phyloP scores from a whole-genome alignment of 495 filamentous ascomycete species.

The Antarctomyces pellizariae region DNA sequence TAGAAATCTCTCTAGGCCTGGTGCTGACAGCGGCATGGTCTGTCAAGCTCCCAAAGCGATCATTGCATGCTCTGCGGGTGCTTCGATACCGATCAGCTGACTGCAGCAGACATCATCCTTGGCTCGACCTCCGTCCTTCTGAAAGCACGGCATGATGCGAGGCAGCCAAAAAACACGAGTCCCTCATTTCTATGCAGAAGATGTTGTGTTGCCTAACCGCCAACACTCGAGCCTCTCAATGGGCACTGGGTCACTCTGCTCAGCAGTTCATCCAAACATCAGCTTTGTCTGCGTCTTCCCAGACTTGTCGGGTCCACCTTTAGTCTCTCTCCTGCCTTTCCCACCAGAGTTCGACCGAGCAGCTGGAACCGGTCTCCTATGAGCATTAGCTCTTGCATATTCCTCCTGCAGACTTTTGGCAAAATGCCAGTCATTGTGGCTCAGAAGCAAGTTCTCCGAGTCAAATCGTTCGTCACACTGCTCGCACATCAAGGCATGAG shows the following conservation, averaged over 20 bases:
- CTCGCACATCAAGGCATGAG: no score
- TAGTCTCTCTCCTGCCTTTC: constrained; percentile 5
- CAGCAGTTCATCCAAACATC: constrained; percentile 32
- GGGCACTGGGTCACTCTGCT: not conserved
- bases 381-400: constrained; percentile 24
- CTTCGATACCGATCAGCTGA: no score
- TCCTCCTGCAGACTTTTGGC: constrained; percentile 63
- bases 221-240: not conserved
- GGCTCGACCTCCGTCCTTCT: no score
- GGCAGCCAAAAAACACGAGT: no score
- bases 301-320: constrained; percentile 20
- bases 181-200: no score
- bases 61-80: no score
- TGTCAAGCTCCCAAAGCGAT: no score
- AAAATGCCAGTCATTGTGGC: constrained; percentile 92
- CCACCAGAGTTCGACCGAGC: constrained; percentile 9
- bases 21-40: no score
- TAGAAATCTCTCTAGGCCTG: no score
- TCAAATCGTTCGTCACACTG: constrained; percentile 38
- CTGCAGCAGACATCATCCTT: no score
- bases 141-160: no score
- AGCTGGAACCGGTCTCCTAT: not conserved
- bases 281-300: constrained; percentile 62
- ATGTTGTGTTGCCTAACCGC: no score
- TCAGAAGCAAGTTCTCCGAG: constrained; percentile 31